phyloP scores from a whole-genome alignment of 192 early-diverging fungal genomes.

The Cladochytrium replicatum region DNA sequence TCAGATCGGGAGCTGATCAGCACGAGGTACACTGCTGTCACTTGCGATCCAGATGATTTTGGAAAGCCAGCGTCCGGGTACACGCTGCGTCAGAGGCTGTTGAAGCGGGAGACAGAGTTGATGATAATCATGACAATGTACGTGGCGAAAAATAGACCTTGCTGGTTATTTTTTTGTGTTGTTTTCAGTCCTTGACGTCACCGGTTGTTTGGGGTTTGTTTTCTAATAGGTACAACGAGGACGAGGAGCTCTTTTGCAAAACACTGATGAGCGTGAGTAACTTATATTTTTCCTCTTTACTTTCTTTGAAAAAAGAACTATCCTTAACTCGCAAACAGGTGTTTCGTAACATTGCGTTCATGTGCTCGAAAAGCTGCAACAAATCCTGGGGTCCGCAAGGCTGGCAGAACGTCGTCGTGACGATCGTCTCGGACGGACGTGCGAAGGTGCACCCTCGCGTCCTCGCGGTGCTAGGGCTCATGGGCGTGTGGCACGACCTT shows the following conservation, averaged over 20 bases:
- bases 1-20: conserved; percentile 69
- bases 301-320: no score
- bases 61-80: conserved; percentile 39
- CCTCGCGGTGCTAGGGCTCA: conserved; percentile 58
- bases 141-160: no score
- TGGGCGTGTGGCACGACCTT: conserved; percentile 79
- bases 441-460: conserved; percentile 61
- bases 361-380: conserved; percentile 24
- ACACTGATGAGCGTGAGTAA: conserved; percentile 82
- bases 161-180: no score
- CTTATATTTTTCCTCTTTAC: no score
- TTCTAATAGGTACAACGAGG: conserved; percentile 61
- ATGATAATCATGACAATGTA: conserved; percentile 92
- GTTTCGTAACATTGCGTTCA: conserved; percentile 34
- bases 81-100: conserved; percentile 50
- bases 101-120: conserved; percentile 66
- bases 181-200: no score
- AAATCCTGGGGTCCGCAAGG: conserved; percentile 55
- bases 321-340: no score
- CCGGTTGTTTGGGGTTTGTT: no score
- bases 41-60: conserved; percentile 78
- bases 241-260: conserved; percentile 77
- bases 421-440: conserved; percentile 72
- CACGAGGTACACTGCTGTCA: conserved; percentile 89
- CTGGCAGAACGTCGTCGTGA: conserved; percentile 80